phyloP scores from a whole-genome alignment of 768 basidiomycete species.

The Leucogyrophana mollusca region DNA sequence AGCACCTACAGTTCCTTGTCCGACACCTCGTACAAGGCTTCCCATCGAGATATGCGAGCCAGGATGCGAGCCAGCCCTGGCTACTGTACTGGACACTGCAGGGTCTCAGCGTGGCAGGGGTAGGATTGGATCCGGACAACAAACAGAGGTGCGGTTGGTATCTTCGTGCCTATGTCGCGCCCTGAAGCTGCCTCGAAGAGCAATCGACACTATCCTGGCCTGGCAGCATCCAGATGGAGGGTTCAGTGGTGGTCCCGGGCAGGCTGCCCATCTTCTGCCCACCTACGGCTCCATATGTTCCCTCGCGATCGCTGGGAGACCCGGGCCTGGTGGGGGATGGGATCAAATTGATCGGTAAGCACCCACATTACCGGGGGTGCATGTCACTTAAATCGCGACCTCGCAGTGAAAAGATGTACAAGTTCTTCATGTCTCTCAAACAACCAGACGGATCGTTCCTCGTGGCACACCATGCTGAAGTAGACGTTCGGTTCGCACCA shows the following conservation, averaged over 20 bases:
- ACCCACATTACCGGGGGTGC: too few species aligned
- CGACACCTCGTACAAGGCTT: constrained; percentile 77
- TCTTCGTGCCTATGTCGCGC: not conserved
- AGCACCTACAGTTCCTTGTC: constrained; percentile 76
- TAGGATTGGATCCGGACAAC: constrained; percentile 73
- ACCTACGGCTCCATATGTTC: constrained; percentile 88
- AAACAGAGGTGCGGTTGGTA: constrained; percentile 62
- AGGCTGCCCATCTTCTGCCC: constrained; percentile 82
- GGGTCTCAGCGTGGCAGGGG: constrained; percentile 74
- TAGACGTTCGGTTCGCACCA: constrained; percentile 80
- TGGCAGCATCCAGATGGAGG: constrained; percentile 89
- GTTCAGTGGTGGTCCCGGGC: constrained; percentile 90
- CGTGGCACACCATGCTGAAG: constrained; percentile 84
- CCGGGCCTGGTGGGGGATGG: constrained; percentile 79
- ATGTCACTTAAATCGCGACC: not conserved
- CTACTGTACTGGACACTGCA: constrained; percentile 92
- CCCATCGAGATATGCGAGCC: constrained; percentile 71
- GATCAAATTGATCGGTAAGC: constrained; percentile 79
- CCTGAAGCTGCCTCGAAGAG: constrained; percentile 39
- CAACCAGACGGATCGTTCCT: constrained; percentile 91
- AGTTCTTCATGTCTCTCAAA: constrained; percentile 90
- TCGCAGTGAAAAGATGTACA: constrained; percentile 71
- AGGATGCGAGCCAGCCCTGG: constrained; percentile 97
- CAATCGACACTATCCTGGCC: constrained; percentile 74
- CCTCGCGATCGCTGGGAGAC: constrained; percentile 76